These are phyloP conservation scores for Primulina tabacum DNA, from an alignment of 257 asterid species.

Conservation along the genomic window DNA sequence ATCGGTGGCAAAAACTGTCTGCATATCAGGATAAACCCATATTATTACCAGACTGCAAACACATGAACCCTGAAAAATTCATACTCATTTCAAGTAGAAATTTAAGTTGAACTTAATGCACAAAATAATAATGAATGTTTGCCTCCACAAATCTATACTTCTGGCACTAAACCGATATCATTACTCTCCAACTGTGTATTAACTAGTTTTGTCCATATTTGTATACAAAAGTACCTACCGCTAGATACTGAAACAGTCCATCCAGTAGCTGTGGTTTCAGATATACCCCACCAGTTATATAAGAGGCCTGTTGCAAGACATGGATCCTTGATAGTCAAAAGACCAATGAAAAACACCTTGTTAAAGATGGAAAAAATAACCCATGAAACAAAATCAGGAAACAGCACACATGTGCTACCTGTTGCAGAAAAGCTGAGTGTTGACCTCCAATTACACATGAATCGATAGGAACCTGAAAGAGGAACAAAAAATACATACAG, in stretches of 20 bases:
- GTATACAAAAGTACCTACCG: constrained; percentile 47
- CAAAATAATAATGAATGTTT: not conserved
- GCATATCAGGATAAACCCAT: constrained; percentile 30
- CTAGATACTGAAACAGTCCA: constrained; percentile 76
- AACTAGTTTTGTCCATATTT: constrained; percentile 4
- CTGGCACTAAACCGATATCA: constrained; percentile 4
- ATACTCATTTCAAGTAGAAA: not conserved
- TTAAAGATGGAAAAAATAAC: not conserved
- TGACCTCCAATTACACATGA: constrained; percentile 81
- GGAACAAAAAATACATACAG: constrained; percentile 4
- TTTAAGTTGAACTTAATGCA: not conserved
- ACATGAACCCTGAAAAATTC: constrained; percentile 7
- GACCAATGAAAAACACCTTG: constrained; percentile 19
- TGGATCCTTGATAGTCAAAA: constrained; percentile 23
- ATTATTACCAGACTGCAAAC: constrained; percentile 23
- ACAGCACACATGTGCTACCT: constrained; percentile 43
- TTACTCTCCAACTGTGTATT: not conserved
- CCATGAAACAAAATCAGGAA: constrained; percentile 13
- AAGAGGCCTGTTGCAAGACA: constrained; percentile 65
- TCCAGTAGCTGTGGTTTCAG: constrained; percentile 79
- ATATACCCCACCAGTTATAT: constrained; percentile 84
- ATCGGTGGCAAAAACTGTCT: constrained; percentile 89
- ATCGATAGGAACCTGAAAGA: constrained; percentile 80
- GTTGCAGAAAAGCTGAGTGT: constrained; percentile 94
- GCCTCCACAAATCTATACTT: constrained; percentile 1